Evolutionary conservation across 2,329 filamentous ascomycete genomes (phyloP).

Genomic region (Biscogniauxia mediterranea): DNA sequence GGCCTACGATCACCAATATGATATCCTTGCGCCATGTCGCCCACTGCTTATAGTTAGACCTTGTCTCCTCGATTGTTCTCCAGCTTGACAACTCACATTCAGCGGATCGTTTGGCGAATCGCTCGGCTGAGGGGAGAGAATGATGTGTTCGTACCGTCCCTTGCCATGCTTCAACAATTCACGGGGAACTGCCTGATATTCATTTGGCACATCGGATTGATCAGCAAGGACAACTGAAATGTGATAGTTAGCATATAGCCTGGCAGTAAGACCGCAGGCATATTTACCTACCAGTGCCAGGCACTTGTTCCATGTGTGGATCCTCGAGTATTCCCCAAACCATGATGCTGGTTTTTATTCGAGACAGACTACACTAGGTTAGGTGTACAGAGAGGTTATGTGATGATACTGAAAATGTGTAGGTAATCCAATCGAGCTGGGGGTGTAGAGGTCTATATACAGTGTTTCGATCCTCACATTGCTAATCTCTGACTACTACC

Average conservation of each 20-base stretch:
- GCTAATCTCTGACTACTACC: constrained; percentile 15
- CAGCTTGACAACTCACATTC: constrained; percentile 35
- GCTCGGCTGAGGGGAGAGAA: constrained; percentile 45
- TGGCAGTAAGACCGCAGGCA: neutral
- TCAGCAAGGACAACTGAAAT: constrained; percentile 44
- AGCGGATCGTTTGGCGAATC: constrained; percentile 49
- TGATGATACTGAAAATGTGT: neutral
- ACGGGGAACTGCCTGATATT: constrained; percentile 42
- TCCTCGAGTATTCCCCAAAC: constrained; percentile 48
- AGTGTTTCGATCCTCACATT: constrained; percentile 3
- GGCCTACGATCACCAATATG: constrained; percentile 43
- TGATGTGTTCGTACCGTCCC: constrained; percentile 34
- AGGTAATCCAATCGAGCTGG: neutral
- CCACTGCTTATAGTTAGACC: constrained; percentile 30
- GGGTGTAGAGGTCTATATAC: neutral
- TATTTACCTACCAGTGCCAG: constrained; percentile 42
- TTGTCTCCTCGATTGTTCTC: neutral
- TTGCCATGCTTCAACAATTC: constrained; percentile 40
- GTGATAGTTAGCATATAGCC: constrained; percentile 13
- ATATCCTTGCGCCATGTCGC: constrained; percentile 45
- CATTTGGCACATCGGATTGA: constrained; percentile 44
- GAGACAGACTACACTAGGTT: neutral
- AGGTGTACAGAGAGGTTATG: neutral
- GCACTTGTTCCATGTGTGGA: constrained; percentile 43
- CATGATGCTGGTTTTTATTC: constrained; percentile 30